Evolutionary conservation across 2,329 filamentous ascomycete genomes (phyloP).

Genomic region (Aspergillus glaucus): DNA sequence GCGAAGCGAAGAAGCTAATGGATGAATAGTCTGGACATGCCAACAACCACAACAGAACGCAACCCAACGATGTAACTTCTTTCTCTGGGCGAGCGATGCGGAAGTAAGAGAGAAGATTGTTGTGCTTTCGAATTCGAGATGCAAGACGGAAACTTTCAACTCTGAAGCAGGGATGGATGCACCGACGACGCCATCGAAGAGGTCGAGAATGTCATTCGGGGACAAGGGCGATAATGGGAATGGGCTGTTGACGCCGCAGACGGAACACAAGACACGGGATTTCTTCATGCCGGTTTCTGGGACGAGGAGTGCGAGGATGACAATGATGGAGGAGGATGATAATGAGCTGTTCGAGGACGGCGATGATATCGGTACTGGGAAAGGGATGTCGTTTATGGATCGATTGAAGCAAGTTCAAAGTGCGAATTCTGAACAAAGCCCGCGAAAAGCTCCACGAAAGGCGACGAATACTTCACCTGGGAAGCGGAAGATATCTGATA

Average conservation of each 20-base stretch:
- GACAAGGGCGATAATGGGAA: neutral
- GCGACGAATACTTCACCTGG: slow-evolving; percentile 26
- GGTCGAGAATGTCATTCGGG: neutral
- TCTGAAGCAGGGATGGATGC: neutral
- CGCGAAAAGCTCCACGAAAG: slow-evolving; percentile 32
- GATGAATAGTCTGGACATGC: slow-evolving; percentile 50
- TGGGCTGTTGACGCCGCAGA: slow-evolving; percentile 31
- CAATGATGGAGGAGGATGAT: slow-evolving; percentile 28
- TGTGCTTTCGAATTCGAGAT: slow-evolving; percentile 45
- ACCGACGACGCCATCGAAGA: neutral
- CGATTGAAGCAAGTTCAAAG: slow-evolving; percentile 13
- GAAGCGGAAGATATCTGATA: slow-evolving; percentile 30
- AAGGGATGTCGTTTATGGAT: slow-evolving; percentile 16
- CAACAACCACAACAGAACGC: slow-evolving; percentile 41
- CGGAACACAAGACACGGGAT: slow-evolving; percentile 15
- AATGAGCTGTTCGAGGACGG: slow-evolving; percentile 31
- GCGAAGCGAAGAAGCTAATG: neutral
- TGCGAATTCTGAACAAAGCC: slow-evolving; percentile 17
- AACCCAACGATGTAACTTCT: slow-evolving; percentile 48
- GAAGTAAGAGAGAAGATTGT: slow-evolving; percentile 46
- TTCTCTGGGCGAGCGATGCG: slow-evolving; percentile 56
- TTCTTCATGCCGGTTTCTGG: slow-evolving; percentile 4
- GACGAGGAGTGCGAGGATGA: slow-evolving; percentile 21
- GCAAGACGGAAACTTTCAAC: slow-evolving; percentile 29
- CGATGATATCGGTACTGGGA: slow-evolving; percentile 27